Evolutionary conservation across 495 filamentous ascomycete genomes (phyloP), one percentile per base, ranked within the genome.

Genomic region (Filosporella fistucella): DNA sequence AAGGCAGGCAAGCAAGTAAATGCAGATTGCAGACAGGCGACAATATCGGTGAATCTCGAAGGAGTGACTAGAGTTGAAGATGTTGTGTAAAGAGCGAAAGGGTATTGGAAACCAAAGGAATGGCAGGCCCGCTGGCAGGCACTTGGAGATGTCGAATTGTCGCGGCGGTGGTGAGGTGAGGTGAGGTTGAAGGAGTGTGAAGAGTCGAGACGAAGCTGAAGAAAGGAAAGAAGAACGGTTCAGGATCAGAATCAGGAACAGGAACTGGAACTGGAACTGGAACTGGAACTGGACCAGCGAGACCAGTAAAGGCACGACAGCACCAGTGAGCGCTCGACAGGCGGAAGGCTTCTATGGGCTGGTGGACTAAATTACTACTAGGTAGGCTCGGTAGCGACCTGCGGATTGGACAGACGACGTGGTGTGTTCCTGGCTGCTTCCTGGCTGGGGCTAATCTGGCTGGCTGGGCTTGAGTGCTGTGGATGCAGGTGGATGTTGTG

Each of bases 61-160:
- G 42, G 52, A 59, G 37, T 16, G 52, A 54, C 52, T 51, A 50
- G 38, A 42, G 56, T 59, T 22, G 28, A 42, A 47, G 35, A 52
- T 48, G 28, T 21, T 47, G 37, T 13, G 24, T 43, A 47, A 58
- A 33, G 56, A 59, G 51, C 29, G 52, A 36, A 24, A 42, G 16
- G 21, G 34, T 20, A 33, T 49, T 21, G 35, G 17, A 20, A 49
- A 42, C 51, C 35, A 33, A 55, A 59, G 45, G 56, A 55, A 45
- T 52, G 56, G 49, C 51, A 53, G 34, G 47, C 56, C 56, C 49
- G 46, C 56, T 55, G 36, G 52, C 52, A 53, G 56, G 52, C 52
- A 12, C 26, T 21, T 9, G 28, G 14, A 33, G 36, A 42, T 12
- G 42, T 40, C 13, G 23, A 17, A n/a, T 26, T 32, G 37, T 29